Base-by-base conservation (phyloP, 176 grass and related monocot genomes). In the Coix lacrymajobi region DNA sequence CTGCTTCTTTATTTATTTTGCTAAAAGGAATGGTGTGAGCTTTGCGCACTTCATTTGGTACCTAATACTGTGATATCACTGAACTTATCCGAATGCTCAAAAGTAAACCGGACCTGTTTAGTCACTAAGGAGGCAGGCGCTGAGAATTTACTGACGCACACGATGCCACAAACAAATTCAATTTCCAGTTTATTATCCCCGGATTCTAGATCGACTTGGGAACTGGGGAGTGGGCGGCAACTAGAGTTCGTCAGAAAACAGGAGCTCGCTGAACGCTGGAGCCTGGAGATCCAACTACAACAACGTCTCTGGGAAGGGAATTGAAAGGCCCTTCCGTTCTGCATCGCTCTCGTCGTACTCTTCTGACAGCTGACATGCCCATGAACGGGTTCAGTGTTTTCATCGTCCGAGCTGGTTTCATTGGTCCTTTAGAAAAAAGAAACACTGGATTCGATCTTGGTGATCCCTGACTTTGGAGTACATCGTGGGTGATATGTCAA, bases 21-120 rank as follows among this genome's bases (percentile, higher is more conserved):
- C 36, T 3, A 39, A 66, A 57, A 63, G 40, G 48, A 73, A 66
- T 83, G 67, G 44, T 40, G 25, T 39, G 66, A 26, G 69, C 78
- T 86, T 77, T 72, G 78, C 16, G 34, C 73, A 73, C 39, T 38
- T 14, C 58, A 28, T 19, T 38, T 38, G 14, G 66, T 58, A 90
- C 88, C 73, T 86, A 90, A 90, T 90, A 79, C 52, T 43, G 58
- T 86, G 88, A 86, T 66, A 66, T 90, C 88, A 90, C 73, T 11
- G 73, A 83, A 86, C 79, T 80, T 82, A 79, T 90, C 79, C 68
- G 37, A 19, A 83, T 86, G 74, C 88, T 20, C 8, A 7, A 28
- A 43, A 36, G 26, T 69, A 38, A 38, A 66, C 72, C 12, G 0
- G 19, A 34, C 4, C 62, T 84, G 65, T 79, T 84, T 31, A 79